Evolutionary conservation across 1,284 basidiomycete species (phyloP).

Genomic region (Ceratobasidium sp.): DNA sequence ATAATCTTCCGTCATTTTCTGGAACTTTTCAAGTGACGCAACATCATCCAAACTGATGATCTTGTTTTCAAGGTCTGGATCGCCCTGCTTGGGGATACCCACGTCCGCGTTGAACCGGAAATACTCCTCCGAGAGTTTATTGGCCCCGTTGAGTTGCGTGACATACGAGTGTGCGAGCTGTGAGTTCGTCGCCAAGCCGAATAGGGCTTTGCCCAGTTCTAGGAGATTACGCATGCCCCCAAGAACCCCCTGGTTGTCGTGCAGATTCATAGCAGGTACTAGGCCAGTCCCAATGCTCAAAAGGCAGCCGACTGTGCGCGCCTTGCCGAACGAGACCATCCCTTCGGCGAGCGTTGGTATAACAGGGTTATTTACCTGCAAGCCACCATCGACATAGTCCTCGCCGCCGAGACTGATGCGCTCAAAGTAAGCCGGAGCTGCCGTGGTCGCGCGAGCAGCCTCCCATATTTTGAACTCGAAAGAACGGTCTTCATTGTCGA

Average conservation of each 20-base stretch:
- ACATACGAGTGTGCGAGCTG: not conserved
- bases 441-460: conserved; percentile 25
- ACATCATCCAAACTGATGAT: conserved; percentile 16
- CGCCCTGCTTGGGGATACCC: not conserved
- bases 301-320: conserved; percentile 46
- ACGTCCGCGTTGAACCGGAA: conserved; percentile 2
- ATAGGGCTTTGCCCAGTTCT: not conserved
- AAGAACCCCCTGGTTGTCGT: not conserved
- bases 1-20: not conserved
- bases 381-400: conserved; percentile 20
- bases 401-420: not conserved
- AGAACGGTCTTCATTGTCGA: not conserved
- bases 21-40: not conserved
- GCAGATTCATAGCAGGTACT: not conserved
- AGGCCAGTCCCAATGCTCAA: conserved; percentile 49
- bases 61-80: not conserved
- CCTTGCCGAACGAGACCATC: conserved; percentile 39
- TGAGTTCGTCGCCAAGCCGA: not conserved
- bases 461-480: conserved; percentile 12
- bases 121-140: not conserved
- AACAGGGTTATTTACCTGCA: conserved; percentile 26
- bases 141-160: not conserved
- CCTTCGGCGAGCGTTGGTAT: conserved; percentile 46
- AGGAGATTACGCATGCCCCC: not conserved
- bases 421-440: conserved; percentile 15